Evolutionary conservation across 306 rosid genomes (phyloP).

Genomic region (Hippophae tibetana): DNA sequence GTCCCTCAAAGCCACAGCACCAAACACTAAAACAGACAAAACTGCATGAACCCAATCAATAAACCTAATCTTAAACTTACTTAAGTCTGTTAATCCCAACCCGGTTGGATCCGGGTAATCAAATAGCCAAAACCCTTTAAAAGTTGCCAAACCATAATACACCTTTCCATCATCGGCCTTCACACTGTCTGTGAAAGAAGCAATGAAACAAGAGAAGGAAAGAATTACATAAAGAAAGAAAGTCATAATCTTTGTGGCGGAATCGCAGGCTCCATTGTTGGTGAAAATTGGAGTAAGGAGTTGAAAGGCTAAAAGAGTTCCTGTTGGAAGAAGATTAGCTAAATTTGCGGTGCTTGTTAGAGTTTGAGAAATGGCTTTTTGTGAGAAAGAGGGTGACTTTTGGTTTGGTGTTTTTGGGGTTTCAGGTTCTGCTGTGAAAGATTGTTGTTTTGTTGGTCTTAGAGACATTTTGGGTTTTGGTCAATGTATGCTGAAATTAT

Average conservation of each 20-base stretch:
- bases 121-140: constrained; percentile 43
- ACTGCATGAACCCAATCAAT: constrained; percentile 56
- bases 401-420: too few relatives aligned
- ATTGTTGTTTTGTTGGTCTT: too few relatives aligned
- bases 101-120: constrained; percentile 22
- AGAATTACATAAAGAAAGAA: constrained; percentile 28
- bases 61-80: constrained; percentile 21
- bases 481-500: too few relatives aligned
- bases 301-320: constrained; percentile 62
- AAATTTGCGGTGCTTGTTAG: constrained; percentile 49
- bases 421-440: too few relatives aligned
- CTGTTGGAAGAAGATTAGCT: constrained; percentile 59
- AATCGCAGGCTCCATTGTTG: constrained; percentile 40
- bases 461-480: too few relatives aligned
- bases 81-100: constrained; percentile 23
- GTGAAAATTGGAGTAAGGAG: constrained; percentile 58
- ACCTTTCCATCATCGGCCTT: constrained; percentile 34
- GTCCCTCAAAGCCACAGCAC: constrained; percentile 54
- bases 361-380: constrained; percentile 15
- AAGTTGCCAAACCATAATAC: constrained; percentile 53
- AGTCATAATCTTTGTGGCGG: constrained; percentile 33
- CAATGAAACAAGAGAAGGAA: constrained; percentile 57
- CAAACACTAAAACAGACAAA: constrained; percentile 60
- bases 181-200: constrained; percentile 51
- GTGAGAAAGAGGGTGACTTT: too few relatives aligned